Base-by-base conservation (phyloP, 306 rosid genomes). In the Hippophae rhamnoides region DNA sequence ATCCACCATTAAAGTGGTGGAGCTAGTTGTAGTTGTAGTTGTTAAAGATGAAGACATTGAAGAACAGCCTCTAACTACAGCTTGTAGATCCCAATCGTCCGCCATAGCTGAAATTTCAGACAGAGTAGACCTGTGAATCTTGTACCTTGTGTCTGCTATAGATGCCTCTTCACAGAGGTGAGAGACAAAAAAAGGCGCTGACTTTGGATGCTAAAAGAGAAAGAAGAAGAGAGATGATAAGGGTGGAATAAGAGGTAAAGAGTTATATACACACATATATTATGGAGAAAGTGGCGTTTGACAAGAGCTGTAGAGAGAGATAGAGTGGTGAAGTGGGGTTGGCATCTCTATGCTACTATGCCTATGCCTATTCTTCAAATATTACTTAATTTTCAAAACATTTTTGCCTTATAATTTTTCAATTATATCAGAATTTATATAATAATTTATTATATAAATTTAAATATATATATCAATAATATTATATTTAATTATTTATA, bases 21-120 rank as follows among this genome's bases (percentile, higher is more conserved):
- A 54, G 2, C 6, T 23, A 60, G 74, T 42, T 1, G 64, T 48
- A 48, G 70, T 8, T 27, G 67, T 47, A 48, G 70, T n/a, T 54
- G 57, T 27, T 61, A 13, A 42, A 5, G 67, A 0, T 0, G 67
- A 1, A 9, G 80, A 31, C 9, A 79, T 26, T 56, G 58, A 9
- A 66, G 73, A 73, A 77, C 82, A 92, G 65, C 94, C 90, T 83
- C 93, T 76, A 57, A 92, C 96, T 9, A 92, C 88, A 7, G 96
- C 96, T 53, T 84, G 76, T 10, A 92, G 99, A 81, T 86, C 99
- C 99, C 99, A 92, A 77, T 92, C 95, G 53, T 55, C 81, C 5
- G 82, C 99, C 71, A 85, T 82, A 49, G 62, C 44, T 45, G 9
- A 38, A 38, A 31, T 48, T 43, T 2, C 45, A 68, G 75, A 64